Base-by-base conservation (phyloP, 2,329 filamentous ascomycete species). In the Talaromyces funiculosus region DNA sequence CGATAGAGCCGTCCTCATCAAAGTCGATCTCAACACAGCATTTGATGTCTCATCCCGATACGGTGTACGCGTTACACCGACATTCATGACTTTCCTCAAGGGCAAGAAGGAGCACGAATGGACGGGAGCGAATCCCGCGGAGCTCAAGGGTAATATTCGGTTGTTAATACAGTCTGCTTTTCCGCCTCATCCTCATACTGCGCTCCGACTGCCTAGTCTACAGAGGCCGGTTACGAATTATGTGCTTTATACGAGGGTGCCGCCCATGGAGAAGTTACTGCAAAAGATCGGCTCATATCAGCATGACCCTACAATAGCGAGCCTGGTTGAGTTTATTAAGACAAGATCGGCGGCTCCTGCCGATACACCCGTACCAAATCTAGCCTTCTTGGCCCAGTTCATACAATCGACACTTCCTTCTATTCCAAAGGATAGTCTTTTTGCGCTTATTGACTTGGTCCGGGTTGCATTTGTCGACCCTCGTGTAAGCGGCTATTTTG, bases 391-490 rank as follows among this genome's bases (percentile, higher is more conserved):
- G 63, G 84, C 86, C 0, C 68, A 69, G 0, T 87, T 89, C 65
- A 62, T 96, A 5, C 81, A 79, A 35, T 75, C 78, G 1, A 82
- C 83, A 1, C 80, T 86, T 3, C 69, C 74, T 0, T 75, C 78
- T 0, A 75, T 95, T 1, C 83, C 89, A 0, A 71, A 78, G 0
- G 88, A 90, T 14, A 77, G 82, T 0, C 81, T 92, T 45, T 97
- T 97, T 70, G 84, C 91, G 0, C 80, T 92, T 0, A 82, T 96
- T n/a, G 94, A 97, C 70, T 82, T 99, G 1, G 82, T 96, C 55
- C 84, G 94, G 22, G 84, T 90, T 64, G 84, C 89, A 0, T 83
- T 96, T 60, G 80, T 87, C 12, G 93, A 97, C 67, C 80, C 87
- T 0, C 85, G 92, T 40, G 80, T 96, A 16, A 90, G 89, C 63